phyloP scores from a whole-genome alignment of 768 basidiomycete genomes.

The Macrocybe gigantea region DNA sequence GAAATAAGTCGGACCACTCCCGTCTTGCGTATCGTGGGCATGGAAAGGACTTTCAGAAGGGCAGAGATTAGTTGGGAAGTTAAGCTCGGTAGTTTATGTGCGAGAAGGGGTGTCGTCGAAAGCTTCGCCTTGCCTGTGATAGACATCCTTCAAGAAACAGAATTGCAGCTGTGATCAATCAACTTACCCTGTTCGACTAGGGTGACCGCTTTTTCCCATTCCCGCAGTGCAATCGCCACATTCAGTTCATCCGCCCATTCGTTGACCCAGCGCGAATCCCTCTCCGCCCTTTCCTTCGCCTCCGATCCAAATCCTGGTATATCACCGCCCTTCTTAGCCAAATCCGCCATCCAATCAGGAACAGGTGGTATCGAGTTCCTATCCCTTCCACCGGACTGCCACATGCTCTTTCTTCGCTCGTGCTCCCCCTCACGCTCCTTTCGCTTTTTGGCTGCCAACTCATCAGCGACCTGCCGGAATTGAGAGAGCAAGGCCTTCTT shows the following conservation, averaged over 20 bases:
- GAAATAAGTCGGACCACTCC: constrained; percentile 65
- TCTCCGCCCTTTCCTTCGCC: constrained; percentile 71
- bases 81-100: constrained; percentile 57
- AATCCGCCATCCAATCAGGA: constrained; percentile 74
- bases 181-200: constrained; percentile 78
- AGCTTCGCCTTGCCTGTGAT: constrained; percentile 56
- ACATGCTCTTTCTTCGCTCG: constrained; percentile 77
- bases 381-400: constrained; percentile 44
- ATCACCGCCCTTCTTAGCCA: constrained; percentile 52
- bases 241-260: constrained; percentile 91
- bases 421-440: constrained; percentile 94
- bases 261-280: constrained; percentile 80
- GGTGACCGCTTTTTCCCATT: constrained; percentile 84
- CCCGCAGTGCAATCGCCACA: constrained; percentile 82
- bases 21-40: constrained; percentile 73
- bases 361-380: constrained; percentile 42
- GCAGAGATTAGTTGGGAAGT: constrained; percentile 64
- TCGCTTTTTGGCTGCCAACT: constrained; percentile 78
- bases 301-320: constrained; percentile 30
- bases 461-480: constrained; percentile 91
- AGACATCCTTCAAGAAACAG: neutral
- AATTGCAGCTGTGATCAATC: neutral
- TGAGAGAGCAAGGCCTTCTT: constrained; percentile 83
- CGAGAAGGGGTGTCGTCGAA: constrained; percentile 44
- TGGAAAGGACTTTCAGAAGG: constrained; percentile 68